Evolutionary conservation across 768 basidiomycete species (phyloP).

Genomic region (Suillus decipiens): DNA sequence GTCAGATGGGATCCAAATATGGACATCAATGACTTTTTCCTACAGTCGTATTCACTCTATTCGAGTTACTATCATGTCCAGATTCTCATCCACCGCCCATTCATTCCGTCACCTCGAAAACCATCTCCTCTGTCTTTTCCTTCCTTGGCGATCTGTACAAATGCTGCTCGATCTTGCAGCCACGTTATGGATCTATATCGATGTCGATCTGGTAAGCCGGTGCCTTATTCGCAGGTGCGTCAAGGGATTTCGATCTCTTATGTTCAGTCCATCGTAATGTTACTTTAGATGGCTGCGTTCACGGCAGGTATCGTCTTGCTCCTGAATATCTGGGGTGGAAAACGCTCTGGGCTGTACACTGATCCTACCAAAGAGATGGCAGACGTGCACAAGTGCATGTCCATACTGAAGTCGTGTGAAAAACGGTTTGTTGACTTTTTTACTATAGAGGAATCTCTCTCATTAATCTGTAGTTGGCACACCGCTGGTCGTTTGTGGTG

Average conservation of each 20-base stretch:
- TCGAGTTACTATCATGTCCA: constrained; percentile 55
- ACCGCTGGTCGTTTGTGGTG: constrained; percentile 51
- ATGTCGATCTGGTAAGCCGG: constrained; percentile 30
- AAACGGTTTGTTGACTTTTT: constrained; percentile 29
- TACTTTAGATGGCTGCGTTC: constrained; percentile 41
- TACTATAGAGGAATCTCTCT: neutral
- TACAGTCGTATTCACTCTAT: constrained; percentile 54
- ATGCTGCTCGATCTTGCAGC: constrained; percentile 74
- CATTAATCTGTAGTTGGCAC: constrained; percentile 41
- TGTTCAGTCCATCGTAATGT: neutral
- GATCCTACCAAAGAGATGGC: constrained; percentile 48
- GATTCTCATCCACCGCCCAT: constrained; percentile 78
- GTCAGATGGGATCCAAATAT: constrained; percentile 48
- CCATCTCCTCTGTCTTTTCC: constrained; percentile 49
- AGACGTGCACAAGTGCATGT: constrained; percentile 54
- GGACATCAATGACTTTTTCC: constrained; percentile 40
- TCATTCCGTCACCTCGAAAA: constrained; percentile 67
- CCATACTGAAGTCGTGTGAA: constrained; percentile 39
- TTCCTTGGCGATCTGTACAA: constrained; percentile 83
- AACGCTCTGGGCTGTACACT: constrained; percentile 39
- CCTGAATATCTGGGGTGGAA: constrained; percentile 57
- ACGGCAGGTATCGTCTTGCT: constrained; percentile 54
- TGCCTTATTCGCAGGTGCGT: constrained; percentile 33
- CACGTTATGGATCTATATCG: constrained; percentile 67
- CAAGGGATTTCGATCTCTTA: neutral